Conservation (phyloP, 306 rosid species). For the Vicia villosa region DNA sequence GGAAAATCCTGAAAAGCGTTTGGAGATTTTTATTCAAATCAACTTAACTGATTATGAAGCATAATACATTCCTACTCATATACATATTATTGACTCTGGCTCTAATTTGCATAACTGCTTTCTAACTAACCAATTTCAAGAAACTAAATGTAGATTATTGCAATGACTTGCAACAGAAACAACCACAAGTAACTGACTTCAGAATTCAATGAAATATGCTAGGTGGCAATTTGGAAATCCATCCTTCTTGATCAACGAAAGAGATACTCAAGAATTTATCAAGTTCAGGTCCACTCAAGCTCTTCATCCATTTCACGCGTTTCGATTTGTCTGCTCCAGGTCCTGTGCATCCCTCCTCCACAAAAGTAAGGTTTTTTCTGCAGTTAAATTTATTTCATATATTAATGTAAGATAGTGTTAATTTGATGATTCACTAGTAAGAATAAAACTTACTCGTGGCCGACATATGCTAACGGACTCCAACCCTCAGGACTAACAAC, state of each 20-base stretch:
- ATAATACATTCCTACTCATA: too few relatives aligned
- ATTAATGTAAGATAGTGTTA: not conserved
- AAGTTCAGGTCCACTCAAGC: not conserved
- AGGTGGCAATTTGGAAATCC: too few relatives aligned
- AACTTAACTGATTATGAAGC: too few relatives aligned
- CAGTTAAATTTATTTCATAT: not conserved
- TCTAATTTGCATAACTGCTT: too few relatives aligned
- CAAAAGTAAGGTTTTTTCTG: slow-evolving; percentile 38
- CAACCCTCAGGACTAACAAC: slow-evolving; percentile 43
- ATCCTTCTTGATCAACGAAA: slow-evolving; percentile 36
- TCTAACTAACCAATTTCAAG: too few relatives aligned
- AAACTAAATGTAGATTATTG: too few relatives aligned
- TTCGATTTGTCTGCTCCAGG: slow-evolving; percentile 39
- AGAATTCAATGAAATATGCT: too few relatives aligned
- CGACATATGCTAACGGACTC: not conserved
- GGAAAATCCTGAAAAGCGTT: too few relatives aligned
- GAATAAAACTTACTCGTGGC: slow-evolving; percentile 39
- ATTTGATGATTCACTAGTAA: not conserved
- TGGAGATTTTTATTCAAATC: too few relatives aligned
- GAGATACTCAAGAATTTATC: not conserved
- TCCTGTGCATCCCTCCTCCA: slow-evolving; percentile 41
- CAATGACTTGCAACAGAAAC: too few relatives aligned
- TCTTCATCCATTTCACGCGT: slow-evolving; percentile 48
- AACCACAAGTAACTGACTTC: too few relatives aligned
- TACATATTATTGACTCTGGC: too few relatives aligned